phyloP scores from a whole-genome alignment of 768 basidiomycete species.

The Lentinula guzmanii region DNA sequence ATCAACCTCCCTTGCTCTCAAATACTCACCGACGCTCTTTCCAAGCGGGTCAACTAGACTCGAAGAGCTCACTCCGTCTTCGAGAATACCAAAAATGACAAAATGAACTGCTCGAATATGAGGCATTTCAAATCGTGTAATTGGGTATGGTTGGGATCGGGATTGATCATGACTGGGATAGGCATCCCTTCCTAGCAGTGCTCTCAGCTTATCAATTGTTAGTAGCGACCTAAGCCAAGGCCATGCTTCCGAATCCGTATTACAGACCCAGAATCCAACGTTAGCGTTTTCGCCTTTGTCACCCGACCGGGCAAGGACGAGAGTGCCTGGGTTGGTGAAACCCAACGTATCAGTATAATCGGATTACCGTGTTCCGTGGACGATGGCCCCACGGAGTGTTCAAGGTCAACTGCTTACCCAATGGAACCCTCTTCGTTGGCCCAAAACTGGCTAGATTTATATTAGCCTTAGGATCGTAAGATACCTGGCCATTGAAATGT shows the following conservation, averaged over 20 bases:
- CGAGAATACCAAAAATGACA: not conserved
- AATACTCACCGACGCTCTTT: conserved; percentile 1
- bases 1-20: conserved; percentile 2
- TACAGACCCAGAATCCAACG: conserved; percentile 4
- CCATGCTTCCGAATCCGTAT: not conserved
- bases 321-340: not conserved
- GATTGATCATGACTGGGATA: not conserved
- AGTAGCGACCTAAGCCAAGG: conserved; percentile 3
- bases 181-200: not conserved
- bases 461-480: not conserved
- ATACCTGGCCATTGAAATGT: conserved; percentile 2
- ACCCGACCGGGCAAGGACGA: conserved; percentile 1
- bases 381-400: not conserved
- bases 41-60: not conserved
- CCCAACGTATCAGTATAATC: not conserved
- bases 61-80: conserved; percentile 2
- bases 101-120: conserved; percentile 4
- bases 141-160: not conserved
- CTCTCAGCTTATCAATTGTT: not conserved
- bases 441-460: not conserved
- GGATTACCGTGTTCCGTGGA: too few relatives aligned
- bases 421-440: not conserved
- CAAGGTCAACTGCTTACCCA: not conserved
- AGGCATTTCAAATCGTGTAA: conserved; percentile 4
- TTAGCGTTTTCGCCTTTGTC: conserved; percentile 5